A percentile compares a stretch with the other conserved stretches of the same genome.
phyloP scores from a whole-genome alignment of 768 basidiomycete species.

The Termitomyces sp. region DNA sequence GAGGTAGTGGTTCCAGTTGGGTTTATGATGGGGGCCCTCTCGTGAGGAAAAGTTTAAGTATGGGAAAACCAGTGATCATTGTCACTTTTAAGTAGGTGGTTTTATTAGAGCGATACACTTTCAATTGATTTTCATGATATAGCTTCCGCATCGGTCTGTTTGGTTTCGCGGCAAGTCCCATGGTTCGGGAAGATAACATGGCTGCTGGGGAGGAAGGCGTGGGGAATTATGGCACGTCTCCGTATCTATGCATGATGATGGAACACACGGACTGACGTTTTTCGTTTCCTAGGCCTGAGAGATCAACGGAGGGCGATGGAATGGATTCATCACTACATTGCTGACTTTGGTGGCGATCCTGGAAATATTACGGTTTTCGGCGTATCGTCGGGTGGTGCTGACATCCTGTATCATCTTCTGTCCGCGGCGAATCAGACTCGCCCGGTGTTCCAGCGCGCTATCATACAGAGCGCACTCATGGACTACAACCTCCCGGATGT shows the following conservation, averaged over 20 bases:
- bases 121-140: neutral
- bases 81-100: constrained; percentile 68
- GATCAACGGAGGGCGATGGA: constrained; percentile 62
- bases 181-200: constrained; percentile 63
- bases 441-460: constrained; percentile 67
- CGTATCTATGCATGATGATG: neutral
- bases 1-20: constrained; percentile 74
- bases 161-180: constrained; percentile 66
- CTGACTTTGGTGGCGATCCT: constrained; percentile 64
- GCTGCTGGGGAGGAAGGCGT: constrained; percentile 61
- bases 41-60: constrained; percentile 58
- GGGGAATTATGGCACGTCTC: constrained; percentile 65
- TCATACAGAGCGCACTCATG: constrained; percentile 67
- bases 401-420: constrained; percentile 57
- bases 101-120: neutral
- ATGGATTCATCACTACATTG: constrained; percentile 57
- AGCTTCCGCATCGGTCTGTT: constrained; percentile 77
- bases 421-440: constrained; percentile 52
- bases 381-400: constrained; percentile 45
- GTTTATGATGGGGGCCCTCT: constrained; percentile 69
- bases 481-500: constrained; percentile 59
- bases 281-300: constrained; percentile 39
- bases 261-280: constrained; percentile 3
- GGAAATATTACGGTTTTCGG: constrained; percentile 50
- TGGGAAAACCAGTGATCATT: constrained; percentile 61